Base-by-base conservation (phyloP, 805 yeast genomes). In the Yarrowia porcina region DNA sequence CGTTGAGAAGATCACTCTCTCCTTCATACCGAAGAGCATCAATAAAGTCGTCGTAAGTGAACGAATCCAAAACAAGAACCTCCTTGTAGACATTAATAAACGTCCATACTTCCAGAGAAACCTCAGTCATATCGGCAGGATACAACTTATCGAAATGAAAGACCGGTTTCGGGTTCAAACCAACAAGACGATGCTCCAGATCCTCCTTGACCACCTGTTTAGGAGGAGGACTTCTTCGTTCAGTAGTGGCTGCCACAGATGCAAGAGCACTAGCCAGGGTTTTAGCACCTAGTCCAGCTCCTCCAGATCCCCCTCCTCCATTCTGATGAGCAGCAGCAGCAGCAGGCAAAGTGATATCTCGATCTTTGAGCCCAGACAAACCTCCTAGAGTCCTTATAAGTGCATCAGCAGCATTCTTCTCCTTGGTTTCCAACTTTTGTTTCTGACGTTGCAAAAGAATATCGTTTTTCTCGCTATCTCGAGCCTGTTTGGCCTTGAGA, bases 21-120 rank as follows among this genome's bases (percentile, higher is more conserved):
- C 79, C 78, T 4, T 74, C 73, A 2, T 75, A 73, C 36, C 77
- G 76, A 74, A 87, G 71, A 11, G 83, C 85, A 62, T 83, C 82
- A 8, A 87, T 70, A 69, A 83, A 88, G 67, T 87, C 96, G 74
- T 90, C 97, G 75, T 88, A 89, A 0, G 93, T 86, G 68, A 89
- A 86, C 0, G 87, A 81, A 68, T 87, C 90, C n/a, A 90, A 74
- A 5, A 80, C 70, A 32, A 90, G 75, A 0, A 90, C 83, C 35
- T 80, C 79, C 67, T 84, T 83, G 72, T 85, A 90, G 57, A 88
- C 80, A 71, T 89, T 89, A 28, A 89, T 72, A 69, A 90, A 90
- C 1, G 83, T 77, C 96, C 96, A 90, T 3, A 81, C 72, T 68
- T 89, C 92, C 23, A 90, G 65, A 23, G 73, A 59, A 12, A 65